A percentile compares a stretch with the other conserved stretches of the same genome.
These are phyloP conservation scores for Ramularia endophylla DNA, from an alignment of 2,329 filamentous ascomycete genomes.

Conservation along the genomic window DNA sequence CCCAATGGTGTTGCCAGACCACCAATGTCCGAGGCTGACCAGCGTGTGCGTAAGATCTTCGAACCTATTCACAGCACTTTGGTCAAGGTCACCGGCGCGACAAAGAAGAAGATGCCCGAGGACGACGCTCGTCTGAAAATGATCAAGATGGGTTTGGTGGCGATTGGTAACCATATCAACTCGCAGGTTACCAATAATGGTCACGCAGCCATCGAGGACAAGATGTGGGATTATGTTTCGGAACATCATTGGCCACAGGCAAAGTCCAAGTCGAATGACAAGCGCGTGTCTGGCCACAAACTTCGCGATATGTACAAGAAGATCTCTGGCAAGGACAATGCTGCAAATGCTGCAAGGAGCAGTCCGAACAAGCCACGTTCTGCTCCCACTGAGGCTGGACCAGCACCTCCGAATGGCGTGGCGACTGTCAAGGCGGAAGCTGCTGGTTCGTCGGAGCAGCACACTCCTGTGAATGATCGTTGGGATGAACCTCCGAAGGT, in stretches of 20 bases:
- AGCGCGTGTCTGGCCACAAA: conserved; percentile 31
- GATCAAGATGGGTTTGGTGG: conserved; percentile 55
- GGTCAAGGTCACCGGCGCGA: conserved; percentile 54
- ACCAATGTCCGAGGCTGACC: conserved; percentile 41
- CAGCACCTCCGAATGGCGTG: conserved; percentile 6
- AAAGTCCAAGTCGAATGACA: conserved; percentile 27
- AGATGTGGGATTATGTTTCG: conserved; percentile 32
- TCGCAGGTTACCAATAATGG: conserved; percentile 32
- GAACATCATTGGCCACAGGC: conserved; percentile 33
- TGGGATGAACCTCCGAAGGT: not conserved
- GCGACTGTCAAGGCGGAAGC: conserved; percentile 1
- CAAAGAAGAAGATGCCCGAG: conserved; percentile 56
- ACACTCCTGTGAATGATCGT: no score
- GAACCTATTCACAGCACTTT: conserved; percentile 57
- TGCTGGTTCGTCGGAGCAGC: no score
- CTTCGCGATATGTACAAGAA: conserved; percentile 34
- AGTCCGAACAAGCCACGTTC: conserved; percentile 16
- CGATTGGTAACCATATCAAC: conserved; percentile 58
- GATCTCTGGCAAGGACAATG: conserved; percentile 26
- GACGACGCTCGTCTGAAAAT: conserved; percentile 57
- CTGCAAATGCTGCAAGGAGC: conserved; percentile 12
- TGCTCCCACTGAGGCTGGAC: conserved; percentile 3
- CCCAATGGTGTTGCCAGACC: conserved; percentile 27
- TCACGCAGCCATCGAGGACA: conserved; percentile 22
- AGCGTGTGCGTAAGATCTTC: conserved; percentile 48